These are phyloP conservation scores for Friedmanniomyces simplex DNA, from an alignment of 495 filamentous ascomycete genomes.

Conservation along the genomic window DNA sequence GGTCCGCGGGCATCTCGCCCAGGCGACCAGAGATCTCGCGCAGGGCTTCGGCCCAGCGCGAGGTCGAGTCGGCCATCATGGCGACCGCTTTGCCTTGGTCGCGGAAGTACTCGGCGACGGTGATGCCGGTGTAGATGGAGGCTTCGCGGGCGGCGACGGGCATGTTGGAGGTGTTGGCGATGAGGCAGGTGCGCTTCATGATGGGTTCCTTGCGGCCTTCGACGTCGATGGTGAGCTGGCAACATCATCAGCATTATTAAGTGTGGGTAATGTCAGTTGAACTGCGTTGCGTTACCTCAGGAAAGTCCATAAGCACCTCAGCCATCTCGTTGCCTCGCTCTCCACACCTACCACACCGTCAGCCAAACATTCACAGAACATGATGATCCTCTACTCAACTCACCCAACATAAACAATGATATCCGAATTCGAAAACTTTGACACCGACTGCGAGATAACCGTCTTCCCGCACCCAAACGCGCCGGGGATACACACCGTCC, in stretches of 20 bases:
- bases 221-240: constrained; percentile 73
- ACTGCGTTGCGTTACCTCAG: constrained; percentile 58
- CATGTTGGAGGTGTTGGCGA: constrained; percentile 99
- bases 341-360: constrained; percentile 46
- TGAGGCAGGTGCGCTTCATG: constrained; percentile 98
- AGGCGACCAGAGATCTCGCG: constrained; percentile 98
- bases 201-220: constrained; percentile 92
- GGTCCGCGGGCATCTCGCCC: constrained; percentile 98
- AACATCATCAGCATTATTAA: background rate
- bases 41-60: constrained; percentile 95
- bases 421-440: constrained; percentile 99
- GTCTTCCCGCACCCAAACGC: constrained; percentile 99
- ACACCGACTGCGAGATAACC: constrained; percentile 94
- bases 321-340: constrained; percentile 99
- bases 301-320: constrained; percentile 99
- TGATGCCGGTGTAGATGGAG: constrained; percentile 98
- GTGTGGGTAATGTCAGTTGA: no score
- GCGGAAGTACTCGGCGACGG: constrained; percentile 95
- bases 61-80: constrained; percentile 99
- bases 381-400: background rate
- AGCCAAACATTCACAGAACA: background rate
- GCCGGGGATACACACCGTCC: constrained; percentile 94
- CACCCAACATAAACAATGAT: constrained; percentile 92
- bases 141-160: constrained; percentile 97
- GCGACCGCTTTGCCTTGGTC: constrained; percentile 96